These are phyloP conservation scores for Phycomyces nitens DNA, from an alignment of 192 early-diverging fungal species.

Conservation along the genomic window DNA sequence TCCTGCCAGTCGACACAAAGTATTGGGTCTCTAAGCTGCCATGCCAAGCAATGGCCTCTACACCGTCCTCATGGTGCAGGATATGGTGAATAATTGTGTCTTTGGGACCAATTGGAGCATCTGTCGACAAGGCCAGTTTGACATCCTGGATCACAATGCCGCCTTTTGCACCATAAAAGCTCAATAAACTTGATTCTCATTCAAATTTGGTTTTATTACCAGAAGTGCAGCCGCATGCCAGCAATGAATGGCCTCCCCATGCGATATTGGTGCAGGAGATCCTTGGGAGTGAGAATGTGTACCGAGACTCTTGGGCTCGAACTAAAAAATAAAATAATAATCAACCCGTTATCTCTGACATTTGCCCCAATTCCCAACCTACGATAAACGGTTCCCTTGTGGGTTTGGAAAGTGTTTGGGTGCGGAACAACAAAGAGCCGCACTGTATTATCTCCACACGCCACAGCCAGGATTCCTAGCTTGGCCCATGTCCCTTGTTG, in stretches of 20 bases:
- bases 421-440: slow-evolving; percentile 27
- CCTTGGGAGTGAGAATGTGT: neutral
- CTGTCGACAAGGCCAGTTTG: neutral
- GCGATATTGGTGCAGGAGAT: neutral
- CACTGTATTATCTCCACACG: slow-evolving; percentile 26
- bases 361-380: too few relatives aligned
- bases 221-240: neutral
- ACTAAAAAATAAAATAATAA: slow-evolving; percentile 4
- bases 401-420: slow-evolving; percentile 10
- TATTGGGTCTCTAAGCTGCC: neutral
- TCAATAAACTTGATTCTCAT: too few relatives aligned
- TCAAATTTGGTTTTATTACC: neutral
- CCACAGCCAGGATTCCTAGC: slow-evolving; percentile 31
- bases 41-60: neutral
- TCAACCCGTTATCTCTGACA: too few relatives aligned
- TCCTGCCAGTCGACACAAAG: neutral
- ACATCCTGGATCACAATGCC: neutral
- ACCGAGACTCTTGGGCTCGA: neutral
- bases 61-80: neutral
- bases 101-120: neutral
- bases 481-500: neutral
- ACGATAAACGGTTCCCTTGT: slow-evolving; percentile 7
- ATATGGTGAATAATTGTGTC: neutral
- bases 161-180: neutral
- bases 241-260: neutral